Base-by-base conservation (phyloP, 495 filamentous ascomycete species). In the Clohesyomyces aquaticus region DNA sequence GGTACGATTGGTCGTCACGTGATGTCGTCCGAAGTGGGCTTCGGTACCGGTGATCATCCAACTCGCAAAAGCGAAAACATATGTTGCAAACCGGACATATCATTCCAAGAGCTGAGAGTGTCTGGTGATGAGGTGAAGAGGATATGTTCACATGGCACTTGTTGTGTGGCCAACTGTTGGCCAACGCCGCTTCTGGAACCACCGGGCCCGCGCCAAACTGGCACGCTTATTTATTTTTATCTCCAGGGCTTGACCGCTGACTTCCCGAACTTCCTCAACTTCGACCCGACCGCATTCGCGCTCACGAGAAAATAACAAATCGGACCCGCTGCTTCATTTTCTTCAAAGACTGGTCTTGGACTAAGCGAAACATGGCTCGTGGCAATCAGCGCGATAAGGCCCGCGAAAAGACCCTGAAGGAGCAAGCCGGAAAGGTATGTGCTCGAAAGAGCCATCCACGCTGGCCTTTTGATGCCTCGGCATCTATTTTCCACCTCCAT, bases 351-450 rank as follows among this genome's bases (percentile, higher is more conserved):
- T 6, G 6, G 14, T 38, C 32, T 14, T 38, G 6, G 6, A 38
- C 42, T 25, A 59, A 19, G 16, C 52, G 12, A 48, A 61, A 38
- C 28, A 96, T 96, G 92, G 85, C 92, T 60, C 89, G 92, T 74
- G 92, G 92, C 66, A 97, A 97, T 73, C 92, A 97, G 81, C 85
- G 92, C 72, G 91, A 96, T 56, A 89, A 89, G 76, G 90, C 88
- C 71, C 89, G 92, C 61, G 88, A 89, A 76, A 91, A 91, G 77
- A 87, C 81, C 71, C 82, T 84, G 74, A 91, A 93, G 80, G 84
- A 85, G 72, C 72, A 78, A 51, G 77, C 81, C 27, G 64, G 72
- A 22, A 61, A 77, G 76, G 87, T 88, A 77, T 71, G 82, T 71
- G 3, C 41, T 16, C n/a, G n/a, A n/a, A n/a, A n/a, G n/a, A n/a